Evolutionary conservation across 805 yeast genomes (phyloP).

Genomic region (Candida odintsovae): DNA sequence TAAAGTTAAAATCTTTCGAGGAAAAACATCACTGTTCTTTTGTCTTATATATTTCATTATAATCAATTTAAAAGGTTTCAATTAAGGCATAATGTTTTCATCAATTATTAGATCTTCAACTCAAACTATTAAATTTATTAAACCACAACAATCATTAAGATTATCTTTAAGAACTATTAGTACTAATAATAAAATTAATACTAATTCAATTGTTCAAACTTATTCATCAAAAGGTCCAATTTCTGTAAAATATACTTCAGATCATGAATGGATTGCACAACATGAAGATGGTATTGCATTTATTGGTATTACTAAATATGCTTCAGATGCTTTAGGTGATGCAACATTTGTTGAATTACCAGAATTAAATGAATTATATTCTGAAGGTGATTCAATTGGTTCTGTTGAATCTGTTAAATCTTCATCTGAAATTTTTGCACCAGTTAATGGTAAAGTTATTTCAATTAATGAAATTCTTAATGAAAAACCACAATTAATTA

Average conservation of each 20-base stretch:
- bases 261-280: constrained; percentile 93
- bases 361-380: constrained; percentile 55
- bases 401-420: constrained; percentile 93
- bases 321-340: constrained; percentile 95
- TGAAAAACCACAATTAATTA: constrained; percentile 70
- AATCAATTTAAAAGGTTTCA: too few species aligned
- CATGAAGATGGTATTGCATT: constrained; percentile 79
- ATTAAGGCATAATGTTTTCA: background rate
- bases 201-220: constrained; percentile 17
- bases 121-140: constrained; percentile 3
- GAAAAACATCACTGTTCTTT: too few species aligned
- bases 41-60: too few species aligned
- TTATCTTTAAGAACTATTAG: constrained; percentile 20
- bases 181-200: constrained; percentile 17
- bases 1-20: too few species aligned
- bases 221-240: constrained; percentile 17
- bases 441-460: constrained; percentile 69
- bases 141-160: constrained; percentile 12
- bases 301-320: constrained; percentile 92
- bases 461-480: constrained; percentile 67
- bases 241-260: constrained; percentile 64
- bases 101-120: constrained; percentile 11
- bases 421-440: constrained; percentile 89
- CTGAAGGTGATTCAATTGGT: constrained; percentile 78
- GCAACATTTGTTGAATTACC: constrained; percentile 92